phyloP scores from a whole-genome alignment of 2,329 filamentous ascomycete genomes.

The Massarina eburnea region DNA sequence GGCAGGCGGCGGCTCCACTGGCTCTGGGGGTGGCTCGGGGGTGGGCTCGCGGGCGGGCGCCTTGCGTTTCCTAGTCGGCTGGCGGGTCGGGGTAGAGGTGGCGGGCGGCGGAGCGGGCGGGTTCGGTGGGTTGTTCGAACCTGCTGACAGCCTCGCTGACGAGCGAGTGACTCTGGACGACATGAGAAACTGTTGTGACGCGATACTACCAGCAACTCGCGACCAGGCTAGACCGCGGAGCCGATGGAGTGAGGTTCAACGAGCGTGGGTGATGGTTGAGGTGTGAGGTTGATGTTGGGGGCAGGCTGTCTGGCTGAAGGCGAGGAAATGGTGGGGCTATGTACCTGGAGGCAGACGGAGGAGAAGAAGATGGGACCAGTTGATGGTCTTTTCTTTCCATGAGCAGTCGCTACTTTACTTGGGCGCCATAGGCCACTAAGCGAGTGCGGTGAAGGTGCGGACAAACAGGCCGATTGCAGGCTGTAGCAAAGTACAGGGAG shows the following conservation, averaged over 20 bases:
- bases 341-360: conserved; percentile 28
- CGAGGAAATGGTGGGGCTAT: conserved; percentile 13
- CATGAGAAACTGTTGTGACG: conserved; percentile 68
- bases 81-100: conserved; percentile 38
- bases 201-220: conserved; percentile 23
- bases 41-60: conserved; percentile 50
- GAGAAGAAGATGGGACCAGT: conserved; percentile 25
- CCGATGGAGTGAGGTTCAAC: background rate
- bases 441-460: conserved; percentile 31
- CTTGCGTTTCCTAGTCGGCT: conserved; percentile 71
- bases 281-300: conserved; percentile 12
- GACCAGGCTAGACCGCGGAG: conserved; percentile 22
- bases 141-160: conserved; percentile 84
- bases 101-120: conserved; percentile 44
- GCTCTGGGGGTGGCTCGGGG: conserved; percentile 52
- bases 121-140: conserved; percentile 45
- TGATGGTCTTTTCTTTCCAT: conserved; percentile 33
- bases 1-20: conserved; percentile 37
- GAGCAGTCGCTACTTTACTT: conserved; percentile 34
- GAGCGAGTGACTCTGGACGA: conserved; percentile 95
- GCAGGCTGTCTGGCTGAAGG: conserved; percentile 6
- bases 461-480: background rate
- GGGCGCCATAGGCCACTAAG: conserved; percentile 44
- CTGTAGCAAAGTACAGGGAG: background rate
- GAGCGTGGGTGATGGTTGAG: conserved; percentile 1